phyloP scores from a whole-genome alignment of 805 yeast genomes.

The Zygosaccharomyces lentus region DNA sequence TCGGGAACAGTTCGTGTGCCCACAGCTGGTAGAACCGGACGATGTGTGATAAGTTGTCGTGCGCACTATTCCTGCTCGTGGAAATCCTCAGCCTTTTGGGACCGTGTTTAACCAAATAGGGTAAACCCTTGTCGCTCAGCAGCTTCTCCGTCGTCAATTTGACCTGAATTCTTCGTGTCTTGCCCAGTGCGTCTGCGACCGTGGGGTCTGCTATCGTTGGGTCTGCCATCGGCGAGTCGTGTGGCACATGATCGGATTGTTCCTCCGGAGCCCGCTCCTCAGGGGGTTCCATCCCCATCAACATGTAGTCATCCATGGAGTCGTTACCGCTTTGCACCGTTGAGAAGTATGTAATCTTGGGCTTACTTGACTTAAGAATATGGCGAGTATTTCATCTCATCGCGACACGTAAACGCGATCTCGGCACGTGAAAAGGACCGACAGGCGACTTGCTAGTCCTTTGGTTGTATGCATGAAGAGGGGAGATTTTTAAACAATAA shows the following conservation, averaged over 20 bases:
- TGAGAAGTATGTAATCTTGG: no score
- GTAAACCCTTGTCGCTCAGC: conserved; percentile 53
- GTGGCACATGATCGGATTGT: not conserved
- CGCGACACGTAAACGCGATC: no score
- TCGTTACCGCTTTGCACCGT: not conserved
- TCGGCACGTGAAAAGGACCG: no score
- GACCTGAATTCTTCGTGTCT: conserved; percentile 34
- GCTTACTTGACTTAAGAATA: no score
- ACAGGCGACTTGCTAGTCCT: no score
- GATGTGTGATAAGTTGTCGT: conserved; percentile 35
- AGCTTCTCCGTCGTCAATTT: conserved; percentile 51
- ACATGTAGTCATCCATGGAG: conserved; percentile 4
- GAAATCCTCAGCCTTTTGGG: conserved; percentile 35
- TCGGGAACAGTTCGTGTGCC: conserved; percentile 76
- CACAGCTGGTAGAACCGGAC: conserved; percentile 62
- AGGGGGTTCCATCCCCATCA: conserved; percentile 3
- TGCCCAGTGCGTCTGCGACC: conserved; percentile 16
- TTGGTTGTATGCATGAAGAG: no score
- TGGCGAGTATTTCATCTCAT: not conserved
- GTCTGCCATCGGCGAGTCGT: conserved; percentile 7
- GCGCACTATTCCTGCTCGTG: conserved; percentile 20
- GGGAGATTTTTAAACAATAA: no score
- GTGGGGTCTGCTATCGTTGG: conserved; percentile 30
- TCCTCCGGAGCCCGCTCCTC: not conserved
- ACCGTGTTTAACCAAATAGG: conserved; percentile 42